phyloP scores from a whole-genome alignment of 306 rosid genomes.

The Mimosa pudica region DNA sequence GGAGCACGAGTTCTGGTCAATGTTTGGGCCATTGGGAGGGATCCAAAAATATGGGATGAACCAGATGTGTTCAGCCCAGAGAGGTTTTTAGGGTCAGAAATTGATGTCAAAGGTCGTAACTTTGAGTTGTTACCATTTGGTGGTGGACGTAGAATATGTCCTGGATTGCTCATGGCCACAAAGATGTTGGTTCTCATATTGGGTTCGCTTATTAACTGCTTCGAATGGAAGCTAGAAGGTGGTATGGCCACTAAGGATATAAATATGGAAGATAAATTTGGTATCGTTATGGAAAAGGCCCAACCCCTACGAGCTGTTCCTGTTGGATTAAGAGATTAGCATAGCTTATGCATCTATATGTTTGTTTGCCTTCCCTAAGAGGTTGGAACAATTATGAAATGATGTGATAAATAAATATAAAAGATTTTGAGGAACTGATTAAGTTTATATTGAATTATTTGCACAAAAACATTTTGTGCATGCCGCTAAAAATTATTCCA shows the following conservation, averaged over 20 bases:
- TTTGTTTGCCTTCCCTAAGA: neutral
- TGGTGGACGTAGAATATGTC: constrained; percentile 47
- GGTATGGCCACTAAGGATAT: neutral
- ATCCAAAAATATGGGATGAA: neutral
- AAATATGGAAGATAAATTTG: constrained; percentile 11
- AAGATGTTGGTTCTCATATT: constrained; percentile 42
- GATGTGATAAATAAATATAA: neutral
- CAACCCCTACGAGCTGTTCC: constrained; percentile 13
- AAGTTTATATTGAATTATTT: no score
- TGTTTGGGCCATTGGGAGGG: neutral
- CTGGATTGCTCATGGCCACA: constrained; percentile 37
- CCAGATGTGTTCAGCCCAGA: neutral
- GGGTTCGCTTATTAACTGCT: constrained; percentile 51
- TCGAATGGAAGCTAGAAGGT: constrained; percentile 36
- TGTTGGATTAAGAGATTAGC: neutral
- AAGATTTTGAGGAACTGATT: neutral
- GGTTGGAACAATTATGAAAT: neutral
- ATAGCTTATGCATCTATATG: neutral
- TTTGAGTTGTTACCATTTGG: constrained; percentile 54
- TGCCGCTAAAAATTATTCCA: no score
- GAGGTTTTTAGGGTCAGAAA: neutral
- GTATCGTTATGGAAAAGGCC: neutral
- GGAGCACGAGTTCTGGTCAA: constrained; percentile 5
- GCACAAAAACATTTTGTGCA: no score
- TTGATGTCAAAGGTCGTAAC: constrained; percentile 21